Base-by-base conservation (phyloP, 345 rosid genomes). In the Barbarea vulgaris region DNA sequence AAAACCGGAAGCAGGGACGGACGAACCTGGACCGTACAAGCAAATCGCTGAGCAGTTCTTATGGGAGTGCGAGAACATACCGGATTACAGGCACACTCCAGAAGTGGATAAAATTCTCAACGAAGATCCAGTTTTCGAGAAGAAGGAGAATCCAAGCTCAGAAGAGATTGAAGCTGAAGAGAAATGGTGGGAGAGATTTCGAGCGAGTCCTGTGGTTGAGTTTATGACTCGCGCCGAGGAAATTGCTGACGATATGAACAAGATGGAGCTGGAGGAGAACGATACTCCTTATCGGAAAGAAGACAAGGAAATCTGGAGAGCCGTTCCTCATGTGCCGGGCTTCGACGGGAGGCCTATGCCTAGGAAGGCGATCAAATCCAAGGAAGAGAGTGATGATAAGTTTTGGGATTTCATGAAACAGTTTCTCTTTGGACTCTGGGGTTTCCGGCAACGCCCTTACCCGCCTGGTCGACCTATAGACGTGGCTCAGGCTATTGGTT, bases 401-500 rank as follows among this genome's bases (percentile, higher is more conserved):
- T 93, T 93, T 77, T 91, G 96, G 93, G 97, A 91, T 85, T 93
- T 91, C 71, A 75, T 86, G 64, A 84, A 79, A 75, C 93, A 93
- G 85, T 91, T 93, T 77, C 82, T 83, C 51, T 89, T 93, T 17
- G 96, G 98, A 1, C 92, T 93, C 7, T 91, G 96, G 98, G 98
- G 98, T 18, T 93, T 88, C 75, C 69, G 93, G 11, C 97, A 91
- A 64, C 74, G 98, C 39, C 97, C 98, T 6, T 93, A 93, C 80
- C 97, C 97, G 0, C 85, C 91, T 0, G 86, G 94, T 59, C 81
- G 88, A 54, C 97, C 98, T 33, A 86, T 87, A 19, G 96, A 93
- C 71, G 91, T 89, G 46, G 93, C 97, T 47, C 98, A 93, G 79
- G 98, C 98, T 9, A 87, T 93, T 55, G 97, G 97, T 21, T 93